Evolutionary conservation across 176 grass and related monocot species (phyloP), one percentile per base, ranked within the genome.

Genomic region (Paspalum vaginatum): DNA sequence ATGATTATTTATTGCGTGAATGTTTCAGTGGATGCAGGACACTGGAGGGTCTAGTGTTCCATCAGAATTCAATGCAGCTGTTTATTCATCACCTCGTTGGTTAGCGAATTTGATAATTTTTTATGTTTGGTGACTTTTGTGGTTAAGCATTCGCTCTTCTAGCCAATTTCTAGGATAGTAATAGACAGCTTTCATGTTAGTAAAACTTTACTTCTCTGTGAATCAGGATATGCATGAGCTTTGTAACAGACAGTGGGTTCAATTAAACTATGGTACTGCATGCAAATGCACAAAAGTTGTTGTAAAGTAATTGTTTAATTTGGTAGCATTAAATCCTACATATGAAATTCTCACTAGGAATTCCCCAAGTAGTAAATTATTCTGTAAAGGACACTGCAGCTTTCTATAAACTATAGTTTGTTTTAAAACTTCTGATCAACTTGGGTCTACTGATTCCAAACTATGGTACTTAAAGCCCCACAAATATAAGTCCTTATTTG

Each of bases 191-290:
- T 54, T 8, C 58, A 43, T 6, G 22, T 61, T 26, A 57, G 26
- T 65, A 74, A 66, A 46, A 38, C 18, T 25, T 80, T 86, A 62
- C 48, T 13, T 65, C 10, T 87, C 39, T 18, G 9, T 48, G 27
- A 74, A 57, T n/a, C 43, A 21, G 12, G 16, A 60, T 37, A 41
- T 9, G 11, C 41, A 46, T 37, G 10, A 20, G 6, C 26, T 77
- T 61, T 71, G 16, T n/a, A 39, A 38, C 20, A 46, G 5, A 2
- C 8, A 4, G 21, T 60, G 32, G 26, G 20, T 60, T 70, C 17
- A 24, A 49, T 70, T 18, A 3, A 32, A 16, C 6, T 50, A 70
- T 50, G 22, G 46, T 45, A 52, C 24, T 57, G 39, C 24, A 13
- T 4, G 45, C 13, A 77, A 77, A 82, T 82, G 48, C 2, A 32